phyloP scores from a whole-genome alignment of 208 protist genomes.

The Crithidia bombi region DNA sequence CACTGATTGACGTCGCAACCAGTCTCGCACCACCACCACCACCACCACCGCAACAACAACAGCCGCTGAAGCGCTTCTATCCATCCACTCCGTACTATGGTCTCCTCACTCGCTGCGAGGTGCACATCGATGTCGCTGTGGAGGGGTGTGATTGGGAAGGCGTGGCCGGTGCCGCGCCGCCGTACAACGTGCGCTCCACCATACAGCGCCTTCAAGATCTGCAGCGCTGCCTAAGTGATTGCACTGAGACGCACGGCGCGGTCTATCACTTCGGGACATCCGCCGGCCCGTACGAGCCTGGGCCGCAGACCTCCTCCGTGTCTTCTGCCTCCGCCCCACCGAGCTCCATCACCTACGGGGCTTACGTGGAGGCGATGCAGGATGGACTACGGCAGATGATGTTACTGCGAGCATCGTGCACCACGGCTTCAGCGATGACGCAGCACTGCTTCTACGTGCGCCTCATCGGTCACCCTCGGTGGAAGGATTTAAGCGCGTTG shows the following conservation, averaged over 20 bases:
- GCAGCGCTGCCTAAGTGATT: constrained; percentile 28
- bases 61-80: constrained; percentile 14
- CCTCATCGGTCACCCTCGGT: constrained; percentile 45
- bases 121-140: constrained; percentile 40
- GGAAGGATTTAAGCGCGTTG: constrained; percentile 60
- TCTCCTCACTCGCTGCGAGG: constrained; percentile 38
- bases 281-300: constrained; percentile 17
- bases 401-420: constrained; percentile 13
- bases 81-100: constrained; percentile 66
- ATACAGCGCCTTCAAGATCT: constrained; percentile 17
- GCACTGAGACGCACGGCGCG: constrained; percentile 23
- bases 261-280: constrained; percentile 48
- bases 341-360: constrained; percentile 20
- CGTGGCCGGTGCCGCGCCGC: not conserved
- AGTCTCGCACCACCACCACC: constrained; percentile 8
- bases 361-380: constrained; percentile 31
- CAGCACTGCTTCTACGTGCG: constrained; percentile 58
- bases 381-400: constrained; percentile 29
- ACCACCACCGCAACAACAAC: not conserved
- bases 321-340: not conserved
- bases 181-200: constrained; percentile 19
- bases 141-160: not conserved
- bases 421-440: not conserved
- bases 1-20: not conserved
- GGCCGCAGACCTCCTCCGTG: not conserved